These are phyloP conservation scores for Bryum argenteum DNA, from an alignment of 225 moss, liverwort and hornwort genomes.

Conservation along the genomic window DNA sequence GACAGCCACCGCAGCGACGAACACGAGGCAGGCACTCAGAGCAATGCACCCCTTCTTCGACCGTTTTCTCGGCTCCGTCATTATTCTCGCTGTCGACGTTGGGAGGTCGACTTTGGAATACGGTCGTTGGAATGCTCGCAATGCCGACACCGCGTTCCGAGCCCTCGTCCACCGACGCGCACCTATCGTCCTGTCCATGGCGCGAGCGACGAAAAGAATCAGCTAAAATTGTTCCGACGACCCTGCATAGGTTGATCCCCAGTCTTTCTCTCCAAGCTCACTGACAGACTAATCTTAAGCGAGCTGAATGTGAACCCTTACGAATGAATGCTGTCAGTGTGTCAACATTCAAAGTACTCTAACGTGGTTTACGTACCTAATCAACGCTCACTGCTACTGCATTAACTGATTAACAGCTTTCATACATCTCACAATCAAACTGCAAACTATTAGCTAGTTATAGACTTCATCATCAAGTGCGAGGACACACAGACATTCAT, in stretches of 20 bases:
- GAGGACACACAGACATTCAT: too few species aligned
- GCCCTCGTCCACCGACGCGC: constrained; percentile 49
- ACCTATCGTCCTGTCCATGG: constrained; percentile 41
- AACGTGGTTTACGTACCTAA: too few species aligned
- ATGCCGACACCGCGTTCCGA: constrained; percentile 45
- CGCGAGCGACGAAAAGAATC: constrained; percentile 11
- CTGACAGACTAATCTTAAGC: too few species aligned
- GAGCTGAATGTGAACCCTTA: too few species aligned
- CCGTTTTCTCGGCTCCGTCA: constrained; percentile 23
- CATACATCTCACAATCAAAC: too few species aligned
- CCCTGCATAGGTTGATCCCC: too few species aligned
- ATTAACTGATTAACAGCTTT: too few species aligned
- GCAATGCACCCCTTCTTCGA: constrained; percentile 60
- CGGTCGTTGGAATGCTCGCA: constrained; percentile 46
- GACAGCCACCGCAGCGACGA: constrained; percentile 27
- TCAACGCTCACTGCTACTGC: too few species aligned
- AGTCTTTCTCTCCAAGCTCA: too few species aligned
- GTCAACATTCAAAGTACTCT: not conserved
- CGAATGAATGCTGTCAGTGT: not conserved
- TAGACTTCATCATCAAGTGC: too few species aligned
- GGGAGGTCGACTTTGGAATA: constrained; percentile 26
- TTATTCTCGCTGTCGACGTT: constrained; percentile 15
- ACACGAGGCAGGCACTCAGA: constrained; percentile 34
- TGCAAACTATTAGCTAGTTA: too few species aligned
- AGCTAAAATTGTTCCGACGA: not conserved